phyloP scores from a whole-genome alignment of 495 filamentous ascomycete species.

The Trichoderma virens region DNA sequence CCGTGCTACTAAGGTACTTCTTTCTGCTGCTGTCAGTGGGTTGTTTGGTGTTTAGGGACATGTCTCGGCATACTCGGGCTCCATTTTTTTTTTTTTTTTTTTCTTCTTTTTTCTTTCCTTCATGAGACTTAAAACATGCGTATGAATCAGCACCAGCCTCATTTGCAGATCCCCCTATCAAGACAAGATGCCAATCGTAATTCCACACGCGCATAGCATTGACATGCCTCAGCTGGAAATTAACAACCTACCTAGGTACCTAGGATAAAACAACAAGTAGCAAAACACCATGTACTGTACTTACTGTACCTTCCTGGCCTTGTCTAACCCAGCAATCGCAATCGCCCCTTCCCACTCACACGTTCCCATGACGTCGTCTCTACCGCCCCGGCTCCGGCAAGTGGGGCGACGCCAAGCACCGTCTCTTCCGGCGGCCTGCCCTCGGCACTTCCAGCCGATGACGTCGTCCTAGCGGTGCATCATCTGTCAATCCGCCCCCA shows the following conservation, averaged over 20 bases:
- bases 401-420: not conserved
- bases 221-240: not conserved
- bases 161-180: not conserved
- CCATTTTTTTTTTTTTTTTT: not conserved
- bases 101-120: not conserved
- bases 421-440: not conserved
- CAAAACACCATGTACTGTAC: no score
- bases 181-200: not conserved
- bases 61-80: slow-evolving; percentile 1
- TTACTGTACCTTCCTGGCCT: no score
- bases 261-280: not conserved
- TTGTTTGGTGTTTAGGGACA: not conserved
- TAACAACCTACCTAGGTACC: not conserved
- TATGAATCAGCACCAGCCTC: not conserved
- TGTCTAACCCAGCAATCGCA: no score
- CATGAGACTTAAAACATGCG: not conserved
- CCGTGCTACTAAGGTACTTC: not conserved
- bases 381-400: not conserved
- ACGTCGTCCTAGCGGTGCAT: not conserved
- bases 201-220: not conserved
- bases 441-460: not conserved
- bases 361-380: not conserved
- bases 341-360: not conserved
- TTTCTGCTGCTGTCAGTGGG: not conserved
- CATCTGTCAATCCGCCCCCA: not conserved